Conservation (phyloP, 2,329 filamentous ascomycete genomes). For the Ophiostoma sp. region DNA sequence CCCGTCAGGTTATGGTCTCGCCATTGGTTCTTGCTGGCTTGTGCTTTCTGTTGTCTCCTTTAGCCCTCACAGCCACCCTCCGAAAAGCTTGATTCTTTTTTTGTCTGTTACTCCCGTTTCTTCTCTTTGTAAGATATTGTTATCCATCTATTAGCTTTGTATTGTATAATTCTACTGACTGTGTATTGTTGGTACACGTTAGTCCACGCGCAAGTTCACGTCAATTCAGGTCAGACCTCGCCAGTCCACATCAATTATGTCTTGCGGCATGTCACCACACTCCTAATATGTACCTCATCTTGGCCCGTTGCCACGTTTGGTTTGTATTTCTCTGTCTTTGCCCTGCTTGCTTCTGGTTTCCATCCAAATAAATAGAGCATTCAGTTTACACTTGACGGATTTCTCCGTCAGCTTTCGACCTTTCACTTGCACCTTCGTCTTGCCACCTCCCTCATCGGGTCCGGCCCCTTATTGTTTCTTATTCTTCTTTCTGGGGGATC, state of each 20-base stretch:
- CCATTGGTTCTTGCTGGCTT: not conserved
- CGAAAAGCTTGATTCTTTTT: conserved; percentile 1
- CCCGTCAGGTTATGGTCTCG: not conserved
- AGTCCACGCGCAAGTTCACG: no score
- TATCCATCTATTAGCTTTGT: not conserved
- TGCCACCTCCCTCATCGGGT: not conserved
- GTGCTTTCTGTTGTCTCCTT: conserved; percentile 3
- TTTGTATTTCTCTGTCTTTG: not conserved
- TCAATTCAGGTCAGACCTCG: no score
- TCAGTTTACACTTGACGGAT: not conserved
- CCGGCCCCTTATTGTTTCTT: not conserved
- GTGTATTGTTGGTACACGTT: not conserved
- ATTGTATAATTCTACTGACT: not conserved
- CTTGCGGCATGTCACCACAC: no score
- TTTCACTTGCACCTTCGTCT: not conserved
- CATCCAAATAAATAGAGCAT: not conserved
- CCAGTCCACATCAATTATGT: no score
- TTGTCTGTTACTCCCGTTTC: not conserved
- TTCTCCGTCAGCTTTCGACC: not conserved
- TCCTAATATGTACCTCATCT: no score
- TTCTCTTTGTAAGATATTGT: not conserved
- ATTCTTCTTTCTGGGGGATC: not conserved
- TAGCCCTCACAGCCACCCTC: not conserved
- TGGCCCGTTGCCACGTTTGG: no score
- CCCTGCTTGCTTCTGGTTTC: not conserved